phyloP scores from a whole-genome alignment of 1,284 basidiomycete species.

The Ceratobasidium sp. region DNA sequence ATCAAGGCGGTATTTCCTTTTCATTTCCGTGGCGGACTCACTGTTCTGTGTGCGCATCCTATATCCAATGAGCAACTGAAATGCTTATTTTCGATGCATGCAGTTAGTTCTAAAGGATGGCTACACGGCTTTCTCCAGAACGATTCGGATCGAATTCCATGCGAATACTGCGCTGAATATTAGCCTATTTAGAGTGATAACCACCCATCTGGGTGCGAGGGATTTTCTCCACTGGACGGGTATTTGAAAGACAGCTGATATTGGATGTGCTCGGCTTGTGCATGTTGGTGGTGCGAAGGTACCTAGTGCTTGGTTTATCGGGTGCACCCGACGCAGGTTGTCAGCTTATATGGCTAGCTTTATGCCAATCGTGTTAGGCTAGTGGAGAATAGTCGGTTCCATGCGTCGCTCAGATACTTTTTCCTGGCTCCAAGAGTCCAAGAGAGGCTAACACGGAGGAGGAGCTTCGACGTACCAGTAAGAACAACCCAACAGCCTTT shows the following conservation, averaged over 20 bases:
- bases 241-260: neutral
- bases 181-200: neutral
- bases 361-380: neutral
- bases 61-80: neutral
- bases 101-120: neutral
- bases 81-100: neutral
- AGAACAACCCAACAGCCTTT: neutral
- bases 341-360: neutral
- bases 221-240: neutral
- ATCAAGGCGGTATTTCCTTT: neutral
- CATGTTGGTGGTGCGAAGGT: neutral
- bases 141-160: too few relatives aligned
- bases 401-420: neutral
- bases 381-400: neutral
- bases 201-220: neutral
- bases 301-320: neutral
- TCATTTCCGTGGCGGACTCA: neutral
- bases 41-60: neutral
- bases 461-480: neutral
- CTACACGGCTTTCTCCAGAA: neutral
- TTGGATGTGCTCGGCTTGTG: neutral
- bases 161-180: neutral
- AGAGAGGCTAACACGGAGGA: neutral
- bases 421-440: neutral
- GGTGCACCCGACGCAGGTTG: too few relatives aligned